phyloP scores from a whole-genome alignment of 2,329 filamentous ascomycete genomes.

The Stromatinia cepivora region DNA sequence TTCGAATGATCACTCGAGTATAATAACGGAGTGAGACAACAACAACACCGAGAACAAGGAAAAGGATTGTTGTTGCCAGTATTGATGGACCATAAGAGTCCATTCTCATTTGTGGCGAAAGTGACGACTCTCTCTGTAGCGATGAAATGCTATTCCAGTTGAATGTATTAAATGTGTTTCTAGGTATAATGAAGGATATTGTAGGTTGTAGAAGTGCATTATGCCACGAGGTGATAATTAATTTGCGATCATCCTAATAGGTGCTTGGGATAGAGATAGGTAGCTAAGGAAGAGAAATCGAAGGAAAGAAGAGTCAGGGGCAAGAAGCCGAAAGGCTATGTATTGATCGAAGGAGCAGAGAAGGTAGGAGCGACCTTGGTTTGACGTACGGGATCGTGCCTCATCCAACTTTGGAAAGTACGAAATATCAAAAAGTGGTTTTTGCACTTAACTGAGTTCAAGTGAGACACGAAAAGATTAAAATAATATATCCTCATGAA shows the following conservation, averaged over 20 bases:
- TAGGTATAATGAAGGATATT: constrained; percentile 18
- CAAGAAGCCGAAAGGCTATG: neutral
- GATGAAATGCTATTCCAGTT: neutral
- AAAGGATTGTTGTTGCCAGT: constrained; percentile 14
- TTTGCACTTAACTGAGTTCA: neutral
- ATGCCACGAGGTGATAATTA: neutral
- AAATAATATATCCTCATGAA: neutral
- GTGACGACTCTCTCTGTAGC: neutral
- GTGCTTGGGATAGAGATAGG: neutral
- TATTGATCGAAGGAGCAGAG: neutral
- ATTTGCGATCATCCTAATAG: neutral
- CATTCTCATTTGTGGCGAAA: constrained; percentile 8
- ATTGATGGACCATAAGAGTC: constrained; percentile 22
- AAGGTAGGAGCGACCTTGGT: neutral
- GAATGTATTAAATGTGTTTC: neutral
- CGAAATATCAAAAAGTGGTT: neutral
- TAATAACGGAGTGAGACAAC: constrained; percentile 20
- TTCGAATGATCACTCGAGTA: constrained; percentile 14
- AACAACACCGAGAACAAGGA: constrained; percentile 17
- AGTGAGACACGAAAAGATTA: neutral
- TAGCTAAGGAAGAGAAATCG: neutral
- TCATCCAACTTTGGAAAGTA: constrained; percentile 5
- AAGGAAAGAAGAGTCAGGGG: constrained; percentile 3
- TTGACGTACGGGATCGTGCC: neutral
- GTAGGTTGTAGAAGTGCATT: constrained; percentile 16